phyloP scores from a whole-genome alignment of 768 basidiomycete genomes.

The Artomyces pyxidatus region DNA sequence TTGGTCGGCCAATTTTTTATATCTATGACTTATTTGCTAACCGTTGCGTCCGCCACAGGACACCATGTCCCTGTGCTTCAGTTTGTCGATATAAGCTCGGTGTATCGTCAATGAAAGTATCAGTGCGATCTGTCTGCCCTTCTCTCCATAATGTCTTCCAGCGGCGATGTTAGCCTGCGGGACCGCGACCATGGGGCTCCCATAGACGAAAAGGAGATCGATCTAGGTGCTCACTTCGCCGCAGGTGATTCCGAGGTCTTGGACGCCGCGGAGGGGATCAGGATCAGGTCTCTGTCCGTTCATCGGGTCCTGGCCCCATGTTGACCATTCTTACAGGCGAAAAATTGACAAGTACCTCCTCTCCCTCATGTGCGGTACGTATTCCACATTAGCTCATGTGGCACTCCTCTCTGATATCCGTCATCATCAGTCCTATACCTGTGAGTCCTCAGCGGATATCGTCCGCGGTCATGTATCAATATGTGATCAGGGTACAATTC shows the following conservation, averaged over 20 bases:
- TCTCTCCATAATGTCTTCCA: no score
- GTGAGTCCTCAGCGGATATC: not conserved
- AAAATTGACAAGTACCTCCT: not conserved
- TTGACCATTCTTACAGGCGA: not conserved
- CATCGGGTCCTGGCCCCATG: not conserved
- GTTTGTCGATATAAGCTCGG: no score
- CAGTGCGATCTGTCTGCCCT: no score
- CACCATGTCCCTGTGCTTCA: no score
- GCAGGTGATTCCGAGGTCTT: not conserved
- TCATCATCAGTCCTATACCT: not conserved
- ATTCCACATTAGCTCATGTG: not conserved
- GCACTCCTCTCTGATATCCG: not conserved
- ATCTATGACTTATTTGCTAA: no score
- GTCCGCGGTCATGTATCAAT: no score
- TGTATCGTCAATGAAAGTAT: no score
- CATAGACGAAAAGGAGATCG: not conserved
- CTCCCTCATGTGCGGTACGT: not conserved
- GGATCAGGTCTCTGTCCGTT: not conserved
- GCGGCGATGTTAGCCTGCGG: no score
- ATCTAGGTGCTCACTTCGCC: not conserved
- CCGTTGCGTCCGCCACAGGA: no score
- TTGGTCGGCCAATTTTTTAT: no score
- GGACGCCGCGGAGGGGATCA: not conserved
- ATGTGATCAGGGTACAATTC: constrained; percentile 51
- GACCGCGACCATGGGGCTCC: not conserved